These are phyloP conservation scores for Hortaea werneckii DNA, from an alignment of 2,329 filamentous ascomycete species.

Conservation along the genomic window DNA sequence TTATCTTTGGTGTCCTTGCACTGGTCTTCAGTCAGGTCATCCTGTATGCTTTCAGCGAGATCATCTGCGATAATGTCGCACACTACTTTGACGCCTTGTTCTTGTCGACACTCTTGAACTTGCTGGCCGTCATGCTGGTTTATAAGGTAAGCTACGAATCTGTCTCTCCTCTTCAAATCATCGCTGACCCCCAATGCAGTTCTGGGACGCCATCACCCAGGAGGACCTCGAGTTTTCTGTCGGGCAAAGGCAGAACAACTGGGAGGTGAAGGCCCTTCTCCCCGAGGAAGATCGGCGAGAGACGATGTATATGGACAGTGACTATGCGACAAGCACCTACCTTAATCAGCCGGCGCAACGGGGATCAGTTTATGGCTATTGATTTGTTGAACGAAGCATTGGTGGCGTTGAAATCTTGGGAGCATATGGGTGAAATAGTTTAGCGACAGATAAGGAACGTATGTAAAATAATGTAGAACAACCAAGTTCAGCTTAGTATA, in stretches of 20 bases:
- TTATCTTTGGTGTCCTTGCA: conserved; percentile 81
- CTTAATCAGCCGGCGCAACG: conserved; percentile 3
- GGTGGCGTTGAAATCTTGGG: not conserved
- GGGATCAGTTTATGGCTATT: conserved; percentile 5
- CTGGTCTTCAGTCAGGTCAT: conserved; percentile 88
- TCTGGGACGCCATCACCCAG: conserved; percentile 98
- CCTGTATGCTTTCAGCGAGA: conserved; percentile 77
- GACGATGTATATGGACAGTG: conserved; percentile 7
- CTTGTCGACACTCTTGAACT: conserved; percentile 86
- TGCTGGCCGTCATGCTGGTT: conserved; percentile 97
- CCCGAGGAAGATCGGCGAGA: conserved; percentile 12
- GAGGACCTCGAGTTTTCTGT: conserved; percentile 98
- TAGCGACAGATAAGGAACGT: not conserved
- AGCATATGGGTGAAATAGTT: not conserved
- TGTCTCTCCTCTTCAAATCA: not conserved
- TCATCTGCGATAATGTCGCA: conserved; percentile 71
- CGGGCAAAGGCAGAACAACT: conserved; percentile 88
- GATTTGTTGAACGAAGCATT: not conserved
- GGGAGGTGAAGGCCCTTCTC: conserved; percentile 79
- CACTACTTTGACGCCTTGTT: conserved; percentile 94
- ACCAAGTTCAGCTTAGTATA: too few relatives aligned
- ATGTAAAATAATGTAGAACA: not conserved
- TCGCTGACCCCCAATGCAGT: conserved; percentile 44
- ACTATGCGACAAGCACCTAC: conserved; percentile 6
- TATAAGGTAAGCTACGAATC: conserved; percentile 64